Evolutionary conservation across 495 filamentous ascomycete species (phyloP), one percentile per base, ranked within the genome.

Genomic region (Talaromyces proteolyticus): DNA sequence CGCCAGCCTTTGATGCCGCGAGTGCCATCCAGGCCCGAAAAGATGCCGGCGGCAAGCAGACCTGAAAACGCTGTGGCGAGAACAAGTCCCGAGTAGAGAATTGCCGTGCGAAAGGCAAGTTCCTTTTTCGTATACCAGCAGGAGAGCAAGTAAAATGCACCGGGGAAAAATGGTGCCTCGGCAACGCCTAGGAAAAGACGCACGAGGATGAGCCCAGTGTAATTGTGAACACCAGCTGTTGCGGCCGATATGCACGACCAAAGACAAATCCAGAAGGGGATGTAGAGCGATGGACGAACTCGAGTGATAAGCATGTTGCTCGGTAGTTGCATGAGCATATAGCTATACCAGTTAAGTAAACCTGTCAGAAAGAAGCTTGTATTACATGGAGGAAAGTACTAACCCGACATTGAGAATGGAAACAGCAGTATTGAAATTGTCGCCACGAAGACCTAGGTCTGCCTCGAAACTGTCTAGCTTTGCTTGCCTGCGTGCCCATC

Each of bases 1-100:
- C 86, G 73, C 89, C 89, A 95, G 25, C 87, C 88, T 4, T 63
- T 59, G 52, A 88, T 89, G 25, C 80, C 81, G 20, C 78, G 65
- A 6, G 43, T 58, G 3, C 60, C 64, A 19, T 67, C 60, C 1
- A 67, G 54, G 5, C 54, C 51, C 4, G 53, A 47, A 8, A 57
- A 49, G 23, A 69, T 62, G 16, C 45, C 45, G 3, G 58, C 70
- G 11, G 70, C 63, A 45, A 79, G 69, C 10, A 79, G 60, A 10
- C 75, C 74, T 3, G 66, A 64, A 50, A 77, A 78, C 6, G 74
- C 67, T 25, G 63, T 69, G 19, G 70, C 65, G 4, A 70, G 56
- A 24, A 71, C 62, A 44, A 66, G 64, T 3, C 67, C 73, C 0
- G 66, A 64, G 50, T 73, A 72, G 12, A 77, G 58, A 43, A 76